Evolutionary conservation across 2,329 filamentous ascomycete genomes (phyloP), one percentile per base, ranked within the genome.

Genomic region (Ophiostoma piceae): DNA sequence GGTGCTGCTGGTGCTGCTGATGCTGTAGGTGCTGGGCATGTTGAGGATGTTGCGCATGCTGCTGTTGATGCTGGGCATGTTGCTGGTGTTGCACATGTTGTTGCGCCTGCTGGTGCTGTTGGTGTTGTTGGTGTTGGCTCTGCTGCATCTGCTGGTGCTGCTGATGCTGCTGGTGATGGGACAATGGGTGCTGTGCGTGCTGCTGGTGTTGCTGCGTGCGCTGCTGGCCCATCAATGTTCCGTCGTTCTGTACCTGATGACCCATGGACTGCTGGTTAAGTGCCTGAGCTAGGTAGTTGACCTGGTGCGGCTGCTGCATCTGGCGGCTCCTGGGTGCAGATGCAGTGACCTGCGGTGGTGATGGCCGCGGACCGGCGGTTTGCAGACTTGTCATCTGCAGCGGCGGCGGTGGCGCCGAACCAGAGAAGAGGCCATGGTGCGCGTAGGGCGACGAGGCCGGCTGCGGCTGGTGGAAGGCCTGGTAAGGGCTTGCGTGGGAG

Each of bases 401-500:
- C 75, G 79, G 82, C 76, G 79, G 84, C 65, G 79, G 84, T 65
- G 83, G 77, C 29, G 80, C 79, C 29, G 83, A 77, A 66, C 79
- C 80, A 75, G 80, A 78, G 77, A 85, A 87, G 72, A 87, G 22
- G 57, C 57, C 79, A 73, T 85, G 84, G 73, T 85, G 84, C 26
- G 60, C 66, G 47, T 85, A 87, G 26, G 80, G 75, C 71, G 78
- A 79, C 71, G 84, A 79, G 69, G 82, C 77, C 76, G 71, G 71
- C 29, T 87, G 87, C 71, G 82, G 79, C 73, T 84, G 82, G 68
- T 74, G 73, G 69, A 74, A 74, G 22, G 81, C 75, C 76, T 85
- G 84, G 75, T 87, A 87, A 1, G 84, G 82, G 71, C 84, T 82
- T 71, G 84, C 82, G 74, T 84, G 84, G 73, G 84, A 76, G 39